Evolutionary conservation across 768 basidiomycete species (phyloP), one percentile per base, ranked within the genome.

Genomic region (Crucibulum laeve): DNA sequence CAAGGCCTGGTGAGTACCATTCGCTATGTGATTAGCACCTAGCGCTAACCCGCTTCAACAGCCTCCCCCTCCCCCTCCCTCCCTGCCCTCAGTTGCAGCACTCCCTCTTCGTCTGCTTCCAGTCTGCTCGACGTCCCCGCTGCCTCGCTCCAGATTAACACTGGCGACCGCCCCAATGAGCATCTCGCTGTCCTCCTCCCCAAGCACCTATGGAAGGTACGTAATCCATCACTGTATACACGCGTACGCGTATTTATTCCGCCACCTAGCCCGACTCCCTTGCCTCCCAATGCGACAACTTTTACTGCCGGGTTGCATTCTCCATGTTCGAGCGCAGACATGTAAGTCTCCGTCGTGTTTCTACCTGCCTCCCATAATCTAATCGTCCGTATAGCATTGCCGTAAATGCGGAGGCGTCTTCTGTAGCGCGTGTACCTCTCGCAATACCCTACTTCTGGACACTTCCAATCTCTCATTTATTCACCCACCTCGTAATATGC

Each of bases 351-450:
- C 48, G 37, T 25, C 25, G n/a, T 42, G 26, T 32, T 23, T 38
- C 17, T 25, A 43, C 40, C 25, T n/a, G 24, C 43, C 14, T 38
- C 22, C 23, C 21, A 8, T 17, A 45, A 36, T 54, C 62, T 49
- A 54, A 53, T 50, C 45, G 48, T 43, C 42, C 39, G 47, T 43
- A 30, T 56, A 86, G 83, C 88, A 91, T 48, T 91, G 88, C 62
- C 77, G 88, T 59, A 90, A 89, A 58, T 90, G 88, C 51, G 88
- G 88, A 39, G 86, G 85, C 49, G 67, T 90, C 23, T 89, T 81
- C 59, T 91, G 88, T 63, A 60, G 61, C 38, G 60, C 72, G 4
- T 90, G 88, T 58, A 75, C 80, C 1, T 64, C 74, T 4, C 75
- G 75, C 43, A 56, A 69, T 4, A 87, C 83, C 0, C 66, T 75